Percentiles rank a stretch among this genome's conserved stretches.
Conservation (phyloP, 2,329 filamentous ascomycete species). For the Thelonectria rubi region DNA sequence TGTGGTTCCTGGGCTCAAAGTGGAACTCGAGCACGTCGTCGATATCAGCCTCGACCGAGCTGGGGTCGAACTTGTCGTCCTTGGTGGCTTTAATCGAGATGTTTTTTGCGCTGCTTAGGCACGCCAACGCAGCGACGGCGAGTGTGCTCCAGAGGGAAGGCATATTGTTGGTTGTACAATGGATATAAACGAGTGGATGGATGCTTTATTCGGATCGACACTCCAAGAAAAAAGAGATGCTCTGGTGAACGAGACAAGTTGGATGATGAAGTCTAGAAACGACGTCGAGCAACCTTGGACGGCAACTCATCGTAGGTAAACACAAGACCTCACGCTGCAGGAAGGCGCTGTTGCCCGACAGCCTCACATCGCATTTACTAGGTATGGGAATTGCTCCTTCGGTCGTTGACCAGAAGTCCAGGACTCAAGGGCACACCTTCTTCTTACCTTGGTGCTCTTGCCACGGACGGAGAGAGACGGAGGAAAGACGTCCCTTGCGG, state of each 20-base stretch:
- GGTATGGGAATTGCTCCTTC: neutral
- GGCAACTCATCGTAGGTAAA: no score
- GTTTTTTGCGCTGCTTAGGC: constrained; percentile 43
- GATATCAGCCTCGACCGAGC: constrained; percentile 44
- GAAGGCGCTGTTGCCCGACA: constrained; percentile 30
- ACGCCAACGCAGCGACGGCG: constrained; percentile 37
- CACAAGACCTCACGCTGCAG: no score
- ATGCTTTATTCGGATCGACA: neutral
- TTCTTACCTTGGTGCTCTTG: neutral
- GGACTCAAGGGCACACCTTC: constrained; percentile 1
- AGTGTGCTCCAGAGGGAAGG: constrained; percentile 42
- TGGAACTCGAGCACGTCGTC: constrained; percentile 51
- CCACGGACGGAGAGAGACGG: no score
- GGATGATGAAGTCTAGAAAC: no score
- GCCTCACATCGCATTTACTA: constrained; percentile 20
- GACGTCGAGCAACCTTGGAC: no score
- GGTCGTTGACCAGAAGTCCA: constrained; percentile 5
- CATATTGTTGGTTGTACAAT: constrained; percentile 33
- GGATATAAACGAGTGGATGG: neutral
- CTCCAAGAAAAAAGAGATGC: no score
- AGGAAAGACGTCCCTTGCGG: no score
- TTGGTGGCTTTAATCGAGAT: constrained; percentile 48
- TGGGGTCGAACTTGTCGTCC: constrained; percentile 47
- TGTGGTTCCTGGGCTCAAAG: constrained; percentile 51
- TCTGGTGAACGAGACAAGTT: no score